Conservation (phyloP, 164 flowering plant genomes). For the Nelumbo lutea region DNA sequence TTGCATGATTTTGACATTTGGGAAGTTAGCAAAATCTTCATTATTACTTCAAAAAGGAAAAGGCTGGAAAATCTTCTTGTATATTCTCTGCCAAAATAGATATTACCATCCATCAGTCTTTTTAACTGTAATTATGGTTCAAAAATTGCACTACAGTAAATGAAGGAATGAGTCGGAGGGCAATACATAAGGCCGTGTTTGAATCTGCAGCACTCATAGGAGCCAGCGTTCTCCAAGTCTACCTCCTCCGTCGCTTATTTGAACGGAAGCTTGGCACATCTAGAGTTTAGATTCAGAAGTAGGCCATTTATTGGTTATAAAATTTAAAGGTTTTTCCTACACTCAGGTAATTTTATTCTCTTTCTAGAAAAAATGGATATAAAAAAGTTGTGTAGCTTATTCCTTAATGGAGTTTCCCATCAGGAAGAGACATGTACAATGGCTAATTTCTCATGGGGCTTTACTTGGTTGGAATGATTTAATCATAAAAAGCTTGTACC, state of each 20-base stretch:
- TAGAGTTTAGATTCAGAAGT: slow-evolving; percentile 42
- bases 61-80: too few relatives aligned
- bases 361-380: too few relatives aligned
- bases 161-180: slow-evolving; percentile 82
- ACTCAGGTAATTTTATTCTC: too few relatives aligned
- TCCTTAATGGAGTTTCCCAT: too few relatives aligned
- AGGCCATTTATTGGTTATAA: neutral
- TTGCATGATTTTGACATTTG: too few relatives aligned
- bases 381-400: too few relatives aligned
- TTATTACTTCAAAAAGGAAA: neutral
- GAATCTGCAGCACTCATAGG: slow-evolving; percentile 83
- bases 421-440: too few relatives aligned
- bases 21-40: neutral
- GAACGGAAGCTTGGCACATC: slow-evolving; percentile 74
- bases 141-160: slow-evolving; percentile 52
- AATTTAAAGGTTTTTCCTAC: neutral
- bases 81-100: too few relatives aligned
- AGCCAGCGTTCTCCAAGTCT: slow-evolving; percentile 84
- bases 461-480: too few relatives aligned
- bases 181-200: slow-evolving; percentile 71
- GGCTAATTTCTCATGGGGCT: too few relatives aligned
- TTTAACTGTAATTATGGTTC: neutral
- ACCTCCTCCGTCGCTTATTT: slow-evolving; percentile 76
- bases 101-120: neutral
- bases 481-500: too few relatives aligned